Evolutionary conservation across 208 protist genomes (phyloP).

Genomic region (Leishmania martiniquensis): DNA sequence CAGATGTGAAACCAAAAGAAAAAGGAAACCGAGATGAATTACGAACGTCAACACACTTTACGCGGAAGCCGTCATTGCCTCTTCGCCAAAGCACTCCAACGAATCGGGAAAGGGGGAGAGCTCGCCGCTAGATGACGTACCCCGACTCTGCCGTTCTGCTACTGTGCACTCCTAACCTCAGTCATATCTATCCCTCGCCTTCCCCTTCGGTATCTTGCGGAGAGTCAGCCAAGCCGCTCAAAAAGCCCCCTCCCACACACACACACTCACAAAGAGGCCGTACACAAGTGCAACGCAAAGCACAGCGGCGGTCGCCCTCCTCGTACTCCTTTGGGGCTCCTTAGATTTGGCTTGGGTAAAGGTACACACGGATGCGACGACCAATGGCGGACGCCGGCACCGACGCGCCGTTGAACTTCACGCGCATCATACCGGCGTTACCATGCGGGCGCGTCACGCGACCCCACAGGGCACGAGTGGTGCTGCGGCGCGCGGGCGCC

Average conservation of each 20-base stretch:
- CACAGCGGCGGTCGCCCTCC: neutral
- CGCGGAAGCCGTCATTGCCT: neutral
- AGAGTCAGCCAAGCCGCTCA: neutral
- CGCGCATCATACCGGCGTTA: slow-evolving; percentile 96
- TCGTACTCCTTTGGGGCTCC: neutral
- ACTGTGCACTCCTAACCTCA: neutral
- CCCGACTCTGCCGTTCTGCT: neutral
- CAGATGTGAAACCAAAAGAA: neutral
- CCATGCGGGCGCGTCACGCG: slow-evolving; percentile 97
- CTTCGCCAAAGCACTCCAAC: neutral
- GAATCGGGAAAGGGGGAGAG: neutral
- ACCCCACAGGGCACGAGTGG: slow-evolving; percentile 97
- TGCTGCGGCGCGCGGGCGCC: slow-evolving; percentile 89
- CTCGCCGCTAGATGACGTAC: neutral
- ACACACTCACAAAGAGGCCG: neutral
- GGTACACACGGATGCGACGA: slow-evolving; percentile 96
- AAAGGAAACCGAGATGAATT: neutral
- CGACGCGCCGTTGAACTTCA: slow-evolving; percentile 96
- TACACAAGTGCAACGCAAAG: neutral
- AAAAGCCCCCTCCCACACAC: too few relatives aligned
- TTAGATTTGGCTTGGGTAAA: slow-evolving; percentile 98
- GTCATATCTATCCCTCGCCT: neutral
- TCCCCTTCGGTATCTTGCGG: neutral
- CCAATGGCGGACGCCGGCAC: slow-evolving; percentile 97
- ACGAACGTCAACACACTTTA: neutral